Conservation (phyloP, 108 stramenopile species). For the Poteriospumella lacustris region DNA sequence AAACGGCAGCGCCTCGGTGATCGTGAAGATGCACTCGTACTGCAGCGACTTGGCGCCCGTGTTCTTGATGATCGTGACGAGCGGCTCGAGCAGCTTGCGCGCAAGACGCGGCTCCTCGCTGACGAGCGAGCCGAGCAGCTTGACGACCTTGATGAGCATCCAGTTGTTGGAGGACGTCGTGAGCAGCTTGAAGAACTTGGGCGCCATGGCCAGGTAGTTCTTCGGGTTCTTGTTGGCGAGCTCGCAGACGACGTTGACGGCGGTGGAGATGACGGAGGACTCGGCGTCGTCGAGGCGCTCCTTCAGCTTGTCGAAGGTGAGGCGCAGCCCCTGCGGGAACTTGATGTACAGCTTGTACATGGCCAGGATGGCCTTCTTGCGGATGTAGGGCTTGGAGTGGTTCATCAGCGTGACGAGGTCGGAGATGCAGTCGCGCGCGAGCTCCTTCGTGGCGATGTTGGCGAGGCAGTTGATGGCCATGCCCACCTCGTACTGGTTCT, state of each 20-base stretch:
- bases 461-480: conserved; percentile 91
- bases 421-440: conserved; percentile 80
- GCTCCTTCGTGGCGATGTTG: conserved; percentile 91
- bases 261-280: conserved; percentile 84
- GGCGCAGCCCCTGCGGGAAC: conserved; percentile 95
- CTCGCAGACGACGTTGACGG: conserved; percentile 98
- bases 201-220: conserved; percentile 93
- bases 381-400: conserved; percentile 82
- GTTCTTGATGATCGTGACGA: conserved; percentile 82
- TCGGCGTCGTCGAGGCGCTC: conserved; percentile 77
- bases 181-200: conserved; percentile 89
- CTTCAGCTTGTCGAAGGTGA: conserved; percentile 87
- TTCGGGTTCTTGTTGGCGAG: conserved; percentile 89
- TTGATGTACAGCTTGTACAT: conserved; percentile 92
- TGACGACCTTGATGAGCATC: conserved; percentile 99
- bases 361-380: conserved; percentile 92
- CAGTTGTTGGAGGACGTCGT: conserved; percentile 93
- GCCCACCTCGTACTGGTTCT: conserved; percentile 78
- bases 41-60: conserved; percentile 90
- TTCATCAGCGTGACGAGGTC: conserved; percentile 73
- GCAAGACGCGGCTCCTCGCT: conserved; percentile 95
- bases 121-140: conserved; percentile 86
- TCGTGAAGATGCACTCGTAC: conserved; percentile 89
- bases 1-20: conserved; percentile 87
- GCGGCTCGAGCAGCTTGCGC: conserved; percentile 89